A percentile compares a stretch with the other conserved stretches of the same genome.
Conservation (phyloP, 306 rosid species). For the Vicia villosa region DNA sequence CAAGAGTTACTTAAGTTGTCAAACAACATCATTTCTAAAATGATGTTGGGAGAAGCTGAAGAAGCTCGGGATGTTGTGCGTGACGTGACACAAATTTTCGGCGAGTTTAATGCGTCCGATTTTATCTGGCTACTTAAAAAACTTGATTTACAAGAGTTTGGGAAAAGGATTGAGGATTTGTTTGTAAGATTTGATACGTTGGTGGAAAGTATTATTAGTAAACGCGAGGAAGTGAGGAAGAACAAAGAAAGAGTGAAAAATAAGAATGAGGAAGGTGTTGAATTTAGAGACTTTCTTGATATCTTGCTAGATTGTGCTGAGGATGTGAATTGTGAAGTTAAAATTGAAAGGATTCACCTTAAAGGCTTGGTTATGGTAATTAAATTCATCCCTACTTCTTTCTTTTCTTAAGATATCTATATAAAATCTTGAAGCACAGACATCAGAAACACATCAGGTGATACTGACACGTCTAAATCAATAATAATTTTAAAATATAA, state of each 20-base stretch:
- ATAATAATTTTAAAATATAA: too few species aligned
- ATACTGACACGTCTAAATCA: too few species aligned
- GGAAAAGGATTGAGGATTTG: conserved; percentile 41
- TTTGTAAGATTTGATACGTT: conserved; percentile 28
- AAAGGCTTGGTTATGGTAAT: conserved; percentile 45
- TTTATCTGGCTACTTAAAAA: conserved; percentile 40
- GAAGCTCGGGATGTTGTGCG: conserved; percentile 37
- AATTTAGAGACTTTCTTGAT: conserved; percentile 31
- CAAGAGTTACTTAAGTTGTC: conserved; percentile 38
- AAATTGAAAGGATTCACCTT: conserved; percentile 42
- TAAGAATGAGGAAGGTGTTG: conserved; percentile 19
- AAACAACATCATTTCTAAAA: conserved; percentile 38
- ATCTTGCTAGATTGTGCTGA: conserved; percentile 42
- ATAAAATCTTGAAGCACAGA: too few species aligned
- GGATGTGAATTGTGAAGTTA: conserved; percentile 39
- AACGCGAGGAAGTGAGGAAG: conserved; percentile 34
- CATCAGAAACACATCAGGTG: too few species aligned
- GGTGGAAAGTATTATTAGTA: conserved; percentile 43
- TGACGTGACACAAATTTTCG: conserved; percentile 37
- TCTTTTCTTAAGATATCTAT: background rate
- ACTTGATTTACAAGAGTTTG: conserved; percentile 37
- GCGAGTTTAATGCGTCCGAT: conserved; percentile 44
- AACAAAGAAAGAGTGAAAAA: conserved; percentile 21
- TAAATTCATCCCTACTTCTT: background rate
- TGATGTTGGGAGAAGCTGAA: conserved; percentile 44